Evolutionary conservation across 2,329 filamentous ascomycete genomes (phyloP), one percentile per base, ranked within the genome.

Genomic region (Penicillium sp.): DNA sequence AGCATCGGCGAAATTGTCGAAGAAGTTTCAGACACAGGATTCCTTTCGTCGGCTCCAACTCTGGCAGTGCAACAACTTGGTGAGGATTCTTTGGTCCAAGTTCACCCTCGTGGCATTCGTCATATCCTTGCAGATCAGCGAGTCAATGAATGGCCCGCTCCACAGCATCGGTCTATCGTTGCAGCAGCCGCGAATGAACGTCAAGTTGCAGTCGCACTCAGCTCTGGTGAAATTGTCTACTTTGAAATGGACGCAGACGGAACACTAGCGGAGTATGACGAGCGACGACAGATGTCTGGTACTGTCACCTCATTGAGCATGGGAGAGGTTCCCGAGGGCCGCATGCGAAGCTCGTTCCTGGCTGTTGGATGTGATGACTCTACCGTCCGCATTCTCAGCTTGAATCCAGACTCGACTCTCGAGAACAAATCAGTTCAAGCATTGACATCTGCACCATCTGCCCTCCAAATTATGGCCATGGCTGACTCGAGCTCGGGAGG

Each of bases 1-100:
- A 94, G 89, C 62, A 96, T 98, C 57, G 93, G 91, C 4, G 93
- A 98, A 66, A 95, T 90, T 1, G 93, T 98, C 0, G 90, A 96
- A 66, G 89, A 97, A 70, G 89, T 96, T 3, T 89, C 84, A 7
- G 89, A 97, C 64, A 95, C 90, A 9, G 89, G 91, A 0, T 96
- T 99, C 64, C 74, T 97, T 9, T 87, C 88, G 0, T 85, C 85
- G 10, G 89, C 93, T 8, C 84, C 90, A 2, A 98, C 94, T 0
- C 75, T 98, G 15, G 90, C 90, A 6, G 88, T 95, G 5, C 91
- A 96, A 64, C 87, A 96, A 61, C 83, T 98, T 43, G 94, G 93
- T 37, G 89, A 96, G 49, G 88, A 95, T 65, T 88, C 89, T 24
- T 76, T 97, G 35, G 83, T 98, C 17, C 93, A 98, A 66, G 87